A percentile compares a stretch with the other conserved stretches of the same genome.
These are phyloP conservation scores for Melaleuca alternifolia DNA, from an alignment of 345 rosid species.

Conservation along the genomic window DNA sequence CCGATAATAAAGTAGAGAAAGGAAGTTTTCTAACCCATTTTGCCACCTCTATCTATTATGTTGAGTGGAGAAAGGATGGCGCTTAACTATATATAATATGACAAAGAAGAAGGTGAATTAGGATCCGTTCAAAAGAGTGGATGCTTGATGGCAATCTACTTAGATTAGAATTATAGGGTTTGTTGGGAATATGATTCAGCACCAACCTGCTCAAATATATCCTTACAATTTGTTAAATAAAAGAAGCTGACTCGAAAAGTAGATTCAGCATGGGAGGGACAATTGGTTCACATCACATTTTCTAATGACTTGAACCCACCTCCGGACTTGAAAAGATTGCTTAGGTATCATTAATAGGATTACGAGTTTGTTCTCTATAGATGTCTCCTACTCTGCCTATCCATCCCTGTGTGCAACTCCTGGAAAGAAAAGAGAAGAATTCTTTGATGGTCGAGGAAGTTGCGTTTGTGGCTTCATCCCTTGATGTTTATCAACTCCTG, in stretches of 20 bases:
- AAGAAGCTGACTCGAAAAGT: background rate
- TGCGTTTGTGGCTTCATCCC: background rate
- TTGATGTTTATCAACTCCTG: background rate
- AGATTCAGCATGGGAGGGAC: background rate
- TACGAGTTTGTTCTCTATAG: background rate
- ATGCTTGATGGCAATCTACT: background rate
- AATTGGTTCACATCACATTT: background rate
- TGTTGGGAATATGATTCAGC: background rate
- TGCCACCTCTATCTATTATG: background rate
- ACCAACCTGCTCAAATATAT: background rate
- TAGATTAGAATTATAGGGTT: background rate
- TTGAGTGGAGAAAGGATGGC: background rate
- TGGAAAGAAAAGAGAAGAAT: background rate
- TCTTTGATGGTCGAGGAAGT: background rate
- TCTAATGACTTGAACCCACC: background rate
- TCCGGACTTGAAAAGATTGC: background rate
- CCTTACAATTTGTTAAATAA: background rate
- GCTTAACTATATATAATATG: background rate
- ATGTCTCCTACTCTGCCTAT: background rate
- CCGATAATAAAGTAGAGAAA: background rate
- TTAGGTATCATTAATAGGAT: background rate
- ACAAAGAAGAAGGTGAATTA: background rate
- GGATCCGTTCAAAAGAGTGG: background rate
- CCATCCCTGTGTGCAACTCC: background rate
- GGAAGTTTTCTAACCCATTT: background rate